A percentile compares a stretch with the other conserved stretches of the same genome.
phyloP scores from a whole-genome alignment of 164 flowering plant species.

The Nymphaea colorata region DNA sequence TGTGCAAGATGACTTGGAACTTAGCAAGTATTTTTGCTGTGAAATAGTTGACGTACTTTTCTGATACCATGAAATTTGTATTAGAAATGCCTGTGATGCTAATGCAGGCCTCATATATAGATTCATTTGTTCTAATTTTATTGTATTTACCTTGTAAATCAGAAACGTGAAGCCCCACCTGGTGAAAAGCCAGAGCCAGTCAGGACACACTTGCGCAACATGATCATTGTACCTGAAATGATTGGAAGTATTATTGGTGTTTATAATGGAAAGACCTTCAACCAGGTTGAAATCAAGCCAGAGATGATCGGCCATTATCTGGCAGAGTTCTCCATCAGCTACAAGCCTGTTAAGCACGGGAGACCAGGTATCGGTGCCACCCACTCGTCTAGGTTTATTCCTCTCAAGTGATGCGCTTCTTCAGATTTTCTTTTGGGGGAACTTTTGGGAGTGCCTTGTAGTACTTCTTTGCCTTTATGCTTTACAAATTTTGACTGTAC shows the following conservation, averaged over 20 bases:
- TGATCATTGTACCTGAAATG: slow-evolving; percentile 41
- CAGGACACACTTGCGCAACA: background rate
- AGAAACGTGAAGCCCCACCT: slow-evolving; percentile 56
- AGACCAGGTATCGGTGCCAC: slow-evolving; percentile 1
- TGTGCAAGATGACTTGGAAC: too few relatives aligned
- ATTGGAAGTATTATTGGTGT: slow-evolving; percentile 56
- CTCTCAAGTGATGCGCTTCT: background rate
- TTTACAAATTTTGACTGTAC: background rate
- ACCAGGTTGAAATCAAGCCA: slow-evolving; percentile 5
- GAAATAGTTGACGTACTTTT: too few relatives aligned
- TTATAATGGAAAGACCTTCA: slow-evolving; percentile 62
- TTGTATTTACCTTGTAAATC: slow-evolving; percentile 1
- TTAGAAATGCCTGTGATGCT: too few relatives aligned
- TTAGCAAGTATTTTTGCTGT: too few relatives aligned
- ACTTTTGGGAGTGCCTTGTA: background rate
- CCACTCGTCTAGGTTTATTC: background rate
- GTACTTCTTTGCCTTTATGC: background rate
- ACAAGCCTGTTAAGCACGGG: slow-evolving; percentile 1
- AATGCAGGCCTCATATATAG: too few relatives aligned
- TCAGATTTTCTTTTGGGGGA: too few relatives aligned
- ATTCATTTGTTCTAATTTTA: too few relatives aligned
- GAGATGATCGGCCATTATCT: slow-evolving; percentile 1
- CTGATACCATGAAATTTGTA: too few relatives aligned
- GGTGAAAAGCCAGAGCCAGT: slow-evolving; percentile 49
- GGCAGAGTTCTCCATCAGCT: background rate